These are phyloP conservation scores for Apophysomyces elegans DNA, from an alignment of 371 early-diverging fungal species.

Conservation along the genomic window DNA sequence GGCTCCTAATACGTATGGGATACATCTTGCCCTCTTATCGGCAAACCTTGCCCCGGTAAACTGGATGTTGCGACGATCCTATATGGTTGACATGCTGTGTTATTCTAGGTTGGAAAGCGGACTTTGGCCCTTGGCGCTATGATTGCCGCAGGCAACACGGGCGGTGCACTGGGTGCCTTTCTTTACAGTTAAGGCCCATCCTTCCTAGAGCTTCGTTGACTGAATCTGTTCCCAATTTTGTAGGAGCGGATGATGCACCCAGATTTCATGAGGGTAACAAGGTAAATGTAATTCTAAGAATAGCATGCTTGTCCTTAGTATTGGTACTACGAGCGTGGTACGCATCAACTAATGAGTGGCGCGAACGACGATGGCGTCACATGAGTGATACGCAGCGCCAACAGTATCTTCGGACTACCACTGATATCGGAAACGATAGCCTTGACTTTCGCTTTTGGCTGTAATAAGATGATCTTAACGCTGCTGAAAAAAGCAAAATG, in stretches of 20 bases:
- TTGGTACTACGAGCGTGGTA: slow-evolving; percentile 29
- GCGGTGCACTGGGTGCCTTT: slow-evolving; percentile 29
- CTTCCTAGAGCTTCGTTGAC: not conserved
- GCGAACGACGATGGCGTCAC: slow-evolving; percentile 30
- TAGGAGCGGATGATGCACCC: slow-evolving; percentile 41
- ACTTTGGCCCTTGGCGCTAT: slow-evolving; percentile 48
- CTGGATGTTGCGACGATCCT: not conserved
- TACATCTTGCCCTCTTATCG: slow-evolving; percentile 54
- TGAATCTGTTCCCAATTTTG: not conserved
- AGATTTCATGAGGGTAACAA: slow-evolving; percentile 42
- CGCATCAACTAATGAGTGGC: slow-evolving; percentile 29
- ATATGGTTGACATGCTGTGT: not conserved
- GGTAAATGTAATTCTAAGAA: slow-evolving; percentile 35
- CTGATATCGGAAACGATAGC: slow-evolving; percentile 28
- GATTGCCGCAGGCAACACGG: slow-evolving; percentile 45
- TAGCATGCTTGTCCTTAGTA: slow-evolving; percentile 17
- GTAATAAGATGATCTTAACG: not conserved
- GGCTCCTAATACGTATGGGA: slow-evolving; percentile 49
- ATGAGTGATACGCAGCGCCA: slow-evolving; percentile 36
- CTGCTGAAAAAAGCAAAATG: too few species aligned
- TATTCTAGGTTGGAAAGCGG: slow-evolving; percentile 41
- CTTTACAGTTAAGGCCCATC: slow-evolving; percentile 22
- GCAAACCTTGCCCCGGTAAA: slow-evolving; percentile 45
- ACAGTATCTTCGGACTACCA: slow-evolving; percentile 29
- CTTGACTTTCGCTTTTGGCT: slow-evolving; percentile 34